phyloP scores from a whole-genome alignment of 1,284 basidiomycete genomes.

The Anthracocystis setariae region DNA sequence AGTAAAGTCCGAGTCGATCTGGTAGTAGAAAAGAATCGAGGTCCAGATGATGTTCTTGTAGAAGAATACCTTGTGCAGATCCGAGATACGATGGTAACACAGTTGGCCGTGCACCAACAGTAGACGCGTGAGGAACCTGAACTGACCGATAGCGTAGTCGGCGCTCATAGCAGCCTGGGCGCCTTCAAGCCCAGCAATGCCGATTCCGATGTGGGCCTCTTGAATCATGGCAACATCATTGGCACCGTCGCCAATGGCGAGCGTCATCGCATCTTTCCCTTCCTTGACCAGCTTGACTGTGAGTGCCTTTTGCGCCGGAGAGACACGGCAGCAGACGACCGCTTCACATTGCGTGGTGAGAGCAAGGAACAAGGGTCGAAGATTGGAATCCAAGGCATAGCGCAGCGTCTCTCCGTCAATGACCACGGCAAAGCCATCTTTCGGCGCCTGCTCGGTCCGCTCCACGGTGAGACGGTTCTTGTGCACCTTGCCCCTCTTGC shows the following conservation, averaged over 20 bases:
- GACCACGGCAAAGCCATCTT: slow-evolving; percentile 83
- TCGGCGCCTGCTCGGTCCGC: slow-evolving; percentile 44
- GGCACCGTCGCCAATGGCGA: slow-evolving; percentile 95
- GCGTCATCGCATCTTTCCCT: slow-evolving; percentile 91
- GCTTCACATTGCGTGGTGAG: slow-evolving; percentile 95
- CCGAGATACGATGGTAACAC: slow-evolving; percentile 95
- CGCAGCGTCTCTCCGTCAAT: slow-evolving; percentile 94
- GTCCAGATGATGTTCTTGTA: slow-evolving; percentile 79
- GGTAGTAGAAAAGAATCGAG: slow-evolving; percentile 91
- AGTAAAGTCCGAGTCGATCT: slow-evolving; percentile 89
- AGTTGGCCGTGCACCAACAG: slow-evolving; percentile 94
- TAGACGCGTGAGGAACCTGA: slow-evolving; percentile 88
- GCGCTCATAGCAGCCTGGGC: slow-evolving; percentile 99
- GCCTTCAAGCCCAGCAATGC: slow-evolving; percentile 91
- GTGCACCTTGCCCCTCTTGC: slow-evolving; percentile 41
- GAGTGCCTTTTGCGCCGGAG: slow-evolving; percentile 93
- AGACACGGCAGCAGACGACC: slow-evolving; percentile 95
- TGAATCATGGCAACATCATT: slow-evolving; percentile 98
- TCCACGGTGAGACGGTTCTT: slow-evolving; percentile 48
- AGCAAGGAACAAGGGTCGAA: slow-evolving; percentile 87
- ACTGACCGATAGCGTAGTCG: slow-evolving; percentile 97
- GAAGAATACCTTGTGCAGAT: slow-evolving; percentile 78
- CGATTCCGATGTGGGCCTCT: slow-evolving; percentile 95
- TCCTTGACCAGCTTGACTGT: slow-evolving; percentile 96
- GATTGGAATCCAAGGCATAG: slow-evolving; percentile 79